Evolutionary conservation across 495 filamentous ascomycete genomes (phyloP), one percentile per base, ranked within the genome.

Genomic region (Amorphotheca resinae): DNA sequence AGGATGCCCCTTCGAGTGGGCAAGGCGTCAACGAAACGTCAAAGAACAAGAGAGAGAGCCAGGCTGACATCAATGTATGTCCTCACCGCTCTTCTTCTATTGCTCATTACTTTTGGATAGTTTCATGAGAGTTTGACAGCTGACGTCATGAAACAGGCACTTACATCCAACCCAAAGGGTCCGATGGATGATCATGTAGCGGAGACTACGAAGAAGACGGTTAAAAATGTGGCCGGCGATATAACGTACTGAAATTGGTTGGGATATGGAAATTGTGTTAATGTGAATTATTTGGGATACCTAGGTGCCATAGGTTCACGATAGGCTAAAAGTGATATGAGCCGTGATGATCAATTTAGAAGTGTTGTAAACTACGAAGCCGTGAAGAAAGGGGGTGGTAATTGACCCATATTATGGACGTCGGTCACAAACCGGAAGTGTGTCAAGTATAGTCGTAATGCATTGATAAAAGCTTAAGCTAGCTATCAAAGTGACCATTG

Each of bases 131-230:
- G 9, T 18, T 23, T 22, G 32, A 31, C 23, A 36, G 32, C 35
- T 32, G 39, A 33, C 2, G 16, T 7, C 22, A 6, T 28, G 5
- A 7, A 18, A 12, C 26, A 75, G 71, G 64, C 62, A 41, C 54
- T 74, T 38, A 44, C 59, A 4, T 75, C 72, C 49, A 93, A 95
- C 68, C 87, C 87, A 1, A 70, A 63, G 50, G 76, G 78, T 26
- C 66, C 68, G 8, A 56, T 91, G 37, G 84, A 87, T 50, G 73
- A 82, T 33, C 64, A 67, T n/a, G 73, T 81, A 40, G 66, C 73
- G 46, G 70, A 68, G 35, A 87, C 37, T 7, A 28, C 32, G 11
- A 54, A 32, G 16, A 52, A 57, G 45, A 45, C 42, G 2, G 28
- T 42, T 17, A 37, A 50, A 4, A 40, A 40, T 21, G 34, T 37